Conservation (phyloP, 345 rosid genomes). For the Euphorbia pulcherrima region DNA sequence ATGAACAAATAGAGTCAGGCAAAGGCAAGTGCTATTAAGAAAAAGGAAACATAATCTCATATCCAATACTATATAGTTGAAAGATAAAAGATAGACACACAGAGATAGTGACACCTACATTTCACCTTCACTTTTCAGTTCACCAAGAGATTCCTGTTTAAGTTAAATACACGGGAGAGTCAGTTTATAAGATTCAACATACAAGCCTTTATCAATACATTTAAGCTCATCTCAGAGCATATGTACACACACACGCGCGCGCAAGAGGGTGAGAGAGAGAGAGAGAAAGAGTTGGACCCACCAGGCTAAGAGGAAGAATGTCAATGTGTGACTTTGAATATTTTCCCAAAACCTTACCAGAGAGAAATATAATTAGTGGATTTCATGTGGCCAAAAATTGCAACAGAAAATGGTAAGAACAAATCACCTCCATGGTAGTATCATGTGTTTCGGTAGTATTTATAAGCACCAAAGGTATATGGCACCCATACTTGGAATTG, state of each 20-base stretch:
- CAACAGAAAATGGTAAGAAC: constrained; percentile 8
- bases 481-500: constrained; percentile 49
- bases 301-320: constrained; percentile 41
- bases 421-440: constrained; percentile 41
- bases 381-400: constrained; percentile 10
- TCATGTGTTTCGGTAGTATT: constrained; percentile 33
- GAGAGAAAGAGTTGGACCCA: constrained; percentile 22
- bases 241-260: neutral
- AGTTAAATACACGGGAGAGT: constrained; percentile 10
- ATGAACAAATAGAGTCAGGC: neutral
- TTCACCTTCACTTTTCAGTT: constrained; percentile 20
- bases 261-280: neutral
- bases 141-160: constrained; percentile 15
- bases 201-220: neutral
- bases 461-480: constrained; percentile 44
- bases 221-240: neutral
- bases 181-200: constrained; percentile 8
- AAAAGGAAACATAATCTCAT: neutral
- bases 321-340: constrained; percentile 36
- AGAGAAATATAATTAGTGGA: constrained; percentile 20
- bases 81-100: neutral
- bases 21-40: neutral
- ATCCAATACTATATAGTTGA: neutral
- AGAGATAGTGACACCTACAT: constrained; percentile 29
- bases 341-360: constrained; percentile 44